phyloP scores from a whole-genome alignment of 495 filamentous ascomycete genomes.

The Aspergillus diversus region DNA sequence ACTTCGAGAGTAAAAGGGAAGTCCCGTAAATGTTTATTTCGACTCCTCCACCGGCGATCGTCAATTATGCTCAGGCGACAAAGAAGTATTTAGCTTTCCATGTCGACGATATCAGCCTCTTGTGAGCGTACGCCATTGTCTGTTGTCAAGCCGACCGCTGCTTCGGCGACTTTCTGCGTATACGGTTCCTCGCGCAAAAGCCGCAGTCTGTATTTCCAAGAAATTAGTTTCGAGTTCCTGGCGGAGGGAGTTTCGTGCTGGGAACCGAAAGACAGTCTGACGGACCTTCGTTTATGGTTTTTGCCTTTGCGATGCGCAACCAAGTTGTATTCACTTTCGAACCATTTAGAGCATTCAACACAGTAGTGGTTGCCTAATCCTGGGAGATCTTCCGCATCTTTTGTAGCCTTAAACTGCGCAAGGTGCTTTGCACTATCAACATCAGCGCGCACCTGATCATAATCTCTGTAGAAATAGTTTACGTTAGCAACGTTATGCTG shows the following conservation, averaged over 20 bases:
- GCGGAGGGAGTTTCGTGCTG: no score
- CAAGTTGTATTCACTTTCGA: conserved; percentile 81
- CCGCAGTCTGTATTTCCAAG: conserved; percentile 59
- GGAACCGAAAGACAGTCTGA: conserved; percentile 8
- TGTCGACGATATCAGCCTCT: conserved; percentile 36
- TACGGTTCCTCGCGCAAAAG: conserved; percentile 80
- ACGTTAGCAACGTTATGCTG: not conserved
- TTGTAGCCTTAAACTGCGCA: conserved; percentile 71
- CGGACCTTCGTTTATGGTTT: conserved; percentile 86
- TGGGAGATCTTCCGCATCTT: conserved; percentile 84
- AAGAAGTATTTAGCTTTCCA: conserved; percentile 35
- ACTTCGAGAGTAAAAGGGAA: not conserved
- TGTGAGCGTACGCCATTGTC: conserved; percentile 60
- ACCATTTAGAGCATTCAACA: conserved; percentile 94
- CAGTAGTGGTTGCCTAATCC: conserved; percentile 84
- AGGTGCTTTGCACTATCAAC: conserved; percentile 76
- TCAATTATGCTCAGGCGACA: not conserved
- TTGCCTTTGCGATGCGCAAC: conserved; percentile 81
- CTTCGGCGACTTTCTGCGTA: conserved; percentile 82
- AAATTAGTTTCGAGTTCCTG: no score
- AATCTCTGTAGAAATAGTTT: conserved; percentile 57
- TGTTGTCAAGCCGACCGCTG: conserved; percentile 69
- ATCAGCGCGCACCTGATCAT: conserved; percentile 88
- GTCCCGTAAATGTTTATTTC: not conserved
- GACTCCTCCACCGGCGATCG: not conserved